Base-by-base conservation (phyloP, 2,329 filamentous ascomycete species). In the Chrysoporthe puriensis region DNA sequence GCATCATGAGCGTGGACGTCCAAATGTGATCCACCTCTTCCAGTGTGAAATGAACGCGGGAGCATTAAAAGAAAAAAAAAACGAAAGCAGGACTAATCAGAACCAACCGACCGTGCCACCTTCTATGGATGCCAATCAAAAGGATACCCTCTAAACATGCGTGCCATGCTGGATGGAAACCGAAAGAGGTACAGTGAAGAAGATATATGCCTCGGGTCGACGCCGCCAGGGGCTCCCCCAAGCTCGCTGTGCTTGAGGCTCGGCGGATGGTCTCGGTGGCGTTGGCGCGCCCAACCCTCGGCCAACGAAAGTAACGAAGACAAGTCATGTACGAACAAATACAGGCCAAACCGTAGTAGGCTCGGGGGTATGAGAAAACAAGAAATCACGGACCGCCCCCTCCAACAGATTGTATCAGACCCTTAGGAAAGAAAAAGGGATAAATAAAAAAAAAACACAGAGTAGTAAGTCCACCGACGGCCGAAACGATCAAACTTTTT, bases 71-170 rank as follows among this genome's bases (percentile, higher is more conserved):
- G 18, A 26, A 65, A 61, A 68, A n/a, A 58, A 66, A 67, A 43
- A 18, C 50, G 60, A 50, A 66, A 62, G 50, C 21, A 58, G 48
- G 11, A 42, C 57, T 58, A 61, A 61, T 43, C 32, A 52, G 52
- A 57, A 64, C 26, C 61, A 61, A 50, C 60, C 65, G 54, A 46
- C 68, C 65, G 50, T 42, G 62, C 56, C 65, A 40, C 63, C 66
- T 61, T 70, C 68, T 68, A 71, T 67, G 63, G 58, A 70, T 71
- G 68, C 70, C 68, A 57, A 64, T 63, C 68, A 60, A 69, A 69
- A 64, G 62, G 50, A 67, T 64, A 68, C 63, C 68, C 63, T 69
- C 67, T 70, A 70, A 64, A 67, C 65, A 63, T 63, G 59, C 58
- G 62, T 69, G 57, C 62, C 57, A 69, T 69, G 68, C 68, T 46